Evolutionary conservation across 768 basidiomycete species (phyloP).

Genomic region (Leccinum ochraceum): DNA sequence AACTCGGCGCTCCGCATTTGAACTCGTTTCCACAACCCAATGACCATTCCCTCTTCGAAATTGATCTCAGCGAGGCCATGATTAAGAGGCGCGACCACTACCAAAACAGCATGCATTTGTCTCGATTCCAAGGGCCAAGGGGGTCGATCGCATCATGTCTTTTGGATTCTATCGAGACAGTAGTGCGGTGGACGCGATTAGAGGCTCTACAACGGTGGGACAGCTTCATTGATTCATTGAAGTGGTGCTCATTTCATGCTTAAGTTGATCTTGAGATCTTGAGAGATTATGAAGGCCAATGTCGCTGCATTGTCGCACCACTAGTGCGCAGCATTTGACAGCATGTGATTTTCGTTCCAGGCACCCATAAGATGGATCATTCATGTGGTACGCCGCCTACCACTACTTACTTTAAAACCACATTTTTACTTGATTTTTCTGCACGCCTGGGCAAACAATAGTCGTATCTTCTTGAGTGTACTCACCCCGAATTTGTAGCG

Average conservation of each 20-base stretch:
- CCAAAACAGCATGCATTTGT: not conserved
- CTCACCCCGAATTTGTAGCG: not conserved
- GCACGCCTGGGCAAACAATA: not conserved
- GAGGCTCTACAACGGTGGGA: not conserved
- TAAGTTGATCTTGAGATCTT: not conserved
- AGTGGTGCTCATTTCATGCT: not conserved
- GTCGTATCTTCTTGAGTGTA: not conserved
- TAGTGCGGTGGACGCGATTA: conserved; percentile 4
- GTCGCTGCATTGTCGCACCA: too few relatives aligned
- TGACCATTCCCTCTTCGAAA: not conserved
- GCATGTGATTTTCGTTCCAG: not conserved
- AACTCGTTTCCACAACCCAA: not conserved
- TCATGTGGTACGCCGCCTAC: not conserved
- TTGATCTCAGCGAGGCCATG: too few relatives aligned
- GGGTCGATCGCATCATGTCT: not conserved
- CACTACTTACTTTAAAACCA: not conserved
- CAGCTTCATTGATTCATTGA: not conserved
- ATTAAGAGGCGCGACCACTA: not conserved
- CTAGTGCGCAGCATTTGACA: too few relatives aligned
- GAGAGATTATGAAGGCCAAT: not conserved
- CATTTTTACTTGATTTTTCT: not conserved
- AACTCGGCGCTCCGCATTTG: not conserved
- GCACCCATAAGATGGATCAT: not conserved
- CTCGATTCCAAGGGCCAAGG: not conserved
- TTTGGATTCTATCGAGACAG: not conserved